phyloP scores from a whole-genome alignment of 2,329 filamentous ascomycete genomes.

The Diaporthe longicolla region DNA sequence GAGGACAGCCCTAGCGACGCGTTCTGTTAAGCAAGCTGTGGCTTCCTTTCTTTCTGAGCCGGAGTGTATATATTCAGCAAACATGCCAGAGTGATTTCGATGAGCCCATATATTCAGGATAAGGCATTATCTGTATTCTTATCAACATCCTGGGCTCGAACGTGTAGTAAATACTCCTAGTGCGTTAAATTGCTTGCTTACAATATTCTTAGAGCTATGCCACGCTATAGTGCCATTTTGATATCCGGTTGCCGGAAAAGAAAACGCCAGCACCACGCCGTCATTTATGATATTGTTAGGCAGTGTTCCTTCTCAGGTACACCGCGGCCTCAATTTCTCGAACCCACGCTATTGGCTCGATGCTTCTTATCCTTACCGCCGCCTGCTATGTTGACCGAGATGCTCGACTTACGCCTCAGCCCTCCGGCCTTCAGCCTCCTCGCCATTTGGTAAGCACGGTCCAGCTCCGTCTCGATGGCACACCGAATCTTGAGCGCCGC shows the following conservation, averaged over 20 bases:
- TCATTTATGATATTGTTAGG: background rate
- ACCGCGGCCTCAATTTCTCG: constrained; percentile 21
- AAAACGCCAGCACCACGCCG: background rate
- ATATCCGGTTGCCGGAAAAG: background rate
- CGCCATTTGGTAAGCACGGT: constrained; percentile 86
- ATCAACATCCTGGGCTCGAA: background rate
- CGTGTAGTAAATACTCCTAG: background rate
- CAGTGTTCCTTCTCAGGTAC: background rate
- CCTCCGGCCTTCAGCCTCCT: constrained; percentile 72
- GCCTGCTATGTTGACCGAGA: constrained; percentile 45
- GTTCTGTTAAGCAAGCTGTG: constrained; percentile 17
- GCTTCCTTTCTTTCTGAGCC: background rate
- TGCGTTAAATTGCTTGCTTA: background rate
- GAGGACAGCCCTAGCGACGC: constrained; percentile 45
- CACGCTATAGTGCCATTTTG: constrained; percentile 16
- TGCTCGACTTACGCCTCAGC: constrained; percentile 61
- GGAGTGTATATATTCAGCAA: background rate
- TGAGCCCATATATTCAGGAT: background rate
- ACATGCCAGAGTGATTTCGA: background rate
- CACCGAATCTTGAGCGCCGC: constrained; percentile 85
- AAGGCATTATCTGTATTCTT: background rate
- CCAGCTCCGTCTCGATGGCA: constrained; percentile 88
- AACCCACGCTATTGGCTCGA: constrained; percentile 45
- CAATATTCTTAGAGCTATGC: background rate
- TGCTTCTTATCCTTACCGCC: constrained; percentile 43